Base-by-base conservation (phyloP, 805 yeast species). In the Saccharomycopsis sp. region DNA sequence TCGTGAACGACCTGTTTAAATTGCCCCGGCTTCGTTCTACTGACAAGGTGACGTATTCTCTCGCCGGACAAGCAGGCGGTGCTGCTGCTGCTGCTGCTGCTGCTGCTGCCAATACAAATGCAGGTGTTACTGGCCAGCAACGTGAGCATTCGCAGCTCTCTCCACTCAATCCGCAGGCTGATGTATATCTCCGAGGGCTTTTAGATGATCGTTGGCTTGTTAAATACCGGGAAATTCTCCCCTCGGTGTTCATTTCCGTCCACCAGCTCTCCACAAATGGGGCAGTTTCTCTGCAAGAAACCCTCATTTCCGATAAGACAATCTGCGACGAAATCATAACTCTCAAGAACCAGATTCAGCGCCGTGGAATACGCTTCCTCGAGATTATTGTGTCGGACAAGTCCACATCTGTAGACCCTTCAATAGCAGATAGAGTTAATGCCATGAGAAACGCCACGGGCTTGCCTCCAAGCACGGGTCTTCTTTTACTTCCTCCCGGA, bases 201-300 rank as follows among this genome's bases (percentile, higher is more conserved):
- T 64, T 81, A 34, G 72, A 78, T 1, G 62, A 66, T 0, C 70
- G 78, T 24, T 85, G 89, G 89, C 59, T 83, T 14, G 73, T 75
- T 41, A 83, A 82, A 64, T 81, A 83, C 64, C 69, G 71, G 25
- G 70, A 74, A n/a, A 57, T 70, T 2, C 49, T 73, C n/a, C 88
- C 89, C 0, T 63, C 78, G 1, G 75, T 78, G 0, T 74, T 77
- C 49, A 69, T 84, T 1, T 66, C 78, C 1, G 74, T 81, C 42
- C 75, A 76, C 63, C 76, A 76, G 54, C 60, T 80, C 14, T n/a
- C 49, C 22, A 44, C 49, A 19, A 44, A 44, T 17, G 19, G 8
- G 19, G 19, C 49, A 17, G 9, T 44, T 44, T 44, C 49, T 12
- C 19, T 7, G 7, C 66, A 62, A 2, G 68, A 66, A 19, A 69